A percentile compares a stretch with the other conserved stretches of the same genome.
Conservation (phyloP, 805 yeast species). For the Wickerhamomyces alni region DNA sequence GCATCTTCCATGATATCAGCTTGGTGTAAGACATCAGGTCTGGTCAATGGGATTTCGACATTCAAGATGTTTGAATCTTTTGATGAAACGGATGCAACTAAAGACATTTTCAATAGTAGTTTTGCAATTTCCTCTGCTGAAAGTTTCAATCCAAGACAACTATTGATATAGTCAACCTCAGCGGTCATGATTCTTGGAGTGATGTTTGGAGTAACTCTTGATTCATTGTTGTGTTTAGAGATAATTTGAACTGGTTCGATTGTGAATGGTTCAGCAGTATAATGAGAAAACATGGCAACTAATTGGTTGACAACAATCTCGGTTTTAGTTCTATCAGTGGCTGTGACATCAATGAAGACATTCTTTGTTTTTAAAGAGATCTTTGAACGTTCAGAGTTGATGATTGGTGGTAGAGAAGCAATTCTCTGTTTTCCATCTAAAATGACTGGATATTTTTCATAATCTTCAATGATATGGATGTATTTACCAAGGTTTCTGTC, state of each 20-base stretch:
- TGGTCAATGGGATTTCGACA: constrained; percentile 79
- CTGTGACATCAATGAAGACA: constrained; percentile 90
- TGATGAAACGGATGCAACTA: constrained; percentile 51
- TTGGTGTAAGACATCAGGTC: constrained; percentile 93
- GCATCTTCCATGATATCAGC: constrained; percentile 99
- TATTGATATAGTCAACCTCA: constrained; percentile 80
- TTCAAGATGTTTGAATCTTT: constrained; percentile 34
- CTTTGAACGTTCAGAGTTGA: constrained; percentile 88
- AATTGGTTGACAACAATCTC: constrained; percentile 88
- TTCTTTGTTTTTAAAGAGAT: constrained; percentile 79
- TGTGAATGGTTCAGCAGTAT: constrained; percentile 74
- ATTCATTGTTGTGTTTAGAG: constrained; percentile 72
- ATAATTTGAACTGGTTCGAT: constrained; percentile 86
- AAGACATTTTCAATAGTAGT: constrained; percentile 76
- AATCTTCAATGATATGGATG: constrained; percentile 80
- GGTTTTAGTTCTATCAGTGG: constrained; percentile 90
- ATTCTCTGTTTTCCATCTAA: constrained; percentile 71
- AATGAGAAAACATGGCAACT: constrained; percentile 93
- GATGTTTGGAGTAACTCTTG: constrained; percentile 72
- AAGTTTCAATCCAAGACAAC: constrained; percentile 82
- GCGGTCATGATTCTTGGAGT: constrained; percentile 63
- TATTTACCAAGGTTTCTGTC: constrained; percentile 88
- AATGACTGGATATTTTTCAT: constrained; percentile 88
- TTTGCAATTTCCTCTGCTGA: constrained; percentile 59
- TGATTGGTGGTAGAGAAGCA: constrained; percentile 94